These are phyloP conservation scores for Yamadazyma ubonensis DNA, from an alignment of 805 yeast species.

Conservation along the genomic window DNA sequence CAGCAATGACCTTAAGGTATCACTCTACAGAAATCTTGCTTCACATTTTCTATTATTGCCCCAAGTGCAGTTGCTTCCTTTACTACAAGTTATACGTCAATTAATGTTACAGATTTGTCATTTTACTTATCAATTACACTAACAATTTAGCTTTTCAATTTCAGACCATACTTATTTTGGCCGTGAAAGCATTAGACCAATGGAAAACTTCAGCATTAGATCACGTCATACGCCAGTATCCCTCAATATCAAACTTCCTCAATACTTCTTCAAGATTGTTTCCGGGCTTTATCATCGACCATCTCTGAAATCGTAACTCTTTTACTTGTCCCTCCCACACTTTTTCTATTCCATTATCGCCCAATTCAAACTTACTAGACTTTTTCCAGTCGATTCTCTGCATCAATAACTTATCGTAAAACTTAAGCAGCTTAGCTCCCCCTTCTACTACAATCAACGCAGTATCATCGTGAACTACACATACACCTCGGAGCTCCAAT, in stretches of 20 bases:
- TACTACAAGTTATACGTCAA: no score
- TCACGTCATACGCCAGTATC: conserved; percentile 49
- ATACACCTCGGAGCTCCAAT: conserved; percentile 61
- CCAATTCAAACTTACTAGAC: conserved; percentile 18
- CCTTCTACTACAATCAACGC: conserved; percentile 76
- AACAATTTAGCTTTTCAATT: no score
- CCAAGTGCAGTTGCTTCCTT: no score
- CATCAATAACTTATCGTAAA: conserved; percentile 59
- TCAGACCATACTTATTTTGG: no score
- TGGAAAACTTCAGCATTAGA: no score
- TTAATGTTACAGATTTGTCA: no score
- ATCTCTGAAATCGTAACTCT: conserved; percentile 56
- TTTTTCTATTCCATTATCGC: conserved; percentile 47
- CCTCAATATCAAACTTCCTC: conserved; percentile 51
- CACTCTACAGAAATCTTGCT: no score
- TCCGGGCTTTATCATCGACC: conserved; percentile 62
- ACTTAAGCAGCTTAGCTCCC: conserved; percentile 56
- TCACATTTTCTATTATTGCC: no score
- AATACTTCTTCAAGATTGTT: conserved; percentile 51
- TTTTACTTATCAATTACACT: no score
- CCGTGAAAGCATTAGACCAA: no score
- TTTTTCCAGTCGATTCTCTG: conserved; percentile 72
- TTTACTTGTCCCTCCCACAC: conserved; percentile 73
- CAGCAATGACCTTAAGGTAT: no score
- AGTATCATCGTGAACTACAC: conserved; percentile 45